Conservation (phyloP, 2,329 filamentous ascomycete species). For the Alternaria brassicae region DNA sequence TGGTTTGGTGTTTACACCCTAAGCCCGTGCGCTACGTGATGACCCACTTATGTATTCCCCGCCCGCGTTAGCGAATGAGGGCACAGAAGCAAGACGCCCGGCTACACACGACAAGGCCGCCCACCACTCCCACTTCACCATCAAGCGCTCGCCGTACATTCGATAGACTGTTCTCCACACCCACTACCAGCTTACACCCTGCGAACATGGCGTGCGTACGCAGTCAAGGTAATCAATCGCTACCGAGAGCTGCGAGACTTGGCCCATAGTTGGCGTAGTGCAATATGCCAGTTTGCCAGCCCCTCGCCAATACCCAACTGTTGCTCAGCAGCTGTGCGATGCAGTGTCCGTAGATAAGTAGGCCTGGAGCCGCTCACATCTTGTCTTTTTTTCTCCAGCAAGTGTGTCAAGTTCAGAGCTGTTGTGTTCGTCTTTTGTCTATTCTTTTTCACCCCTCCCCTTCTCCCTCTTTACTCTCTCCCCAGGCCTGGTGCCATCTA, state of each 20-base stretch:
- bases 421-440: slow-evolving; percentile 55
- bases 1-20: slow-evolving; percentile 40
- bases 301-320: slow-evolving; percentile 30
- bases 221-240: slow-evolving; percentile 47
- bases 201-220: slow-evolving; percentile 32
- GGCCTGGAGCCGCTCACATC: slow-evolving; percentile 34
- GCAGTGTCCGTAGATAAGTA: slow-evolving; percentile 45
- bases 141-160: slow-evolving; percentile 47
- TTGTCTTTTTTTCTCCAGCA: slow-evolving; percentile 56
- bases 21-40: slow-evolving; percentile 30
- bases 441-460: slow-evolving; percentile 49
- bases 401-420: slow-evolving; percentile 61
- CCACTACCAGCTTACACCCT: slow-evolving; percentile 38
- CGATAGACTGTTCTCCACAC: slow-evolving; percentile 47
- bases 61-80: slow-evolving; percentile 32
- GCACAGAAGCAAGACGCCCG: slow-evolving; percentile 27
- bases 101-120: slow-evolving; percentile 35
- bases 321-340: slow-evolving; percentile 34
- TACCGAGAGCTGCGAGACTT: slow-evolving; percentile 35
- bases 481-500: slow-evolving; percentile 57
- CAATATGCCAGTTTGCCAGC: slow-evolving; percentile 36
- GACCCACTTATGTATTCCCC: slow-evolving; percentile 33
- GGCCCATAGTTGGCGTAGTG: slow-evolving; percentile 32
- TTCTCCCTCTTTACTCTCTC: slow-evolving; percentile 49
- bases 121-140: slow-evolving; percentile 43